Evolutionary conservation across 164 flowering plant species (phyloP).

Genomic region (Houttuynia cordata): DNA sequence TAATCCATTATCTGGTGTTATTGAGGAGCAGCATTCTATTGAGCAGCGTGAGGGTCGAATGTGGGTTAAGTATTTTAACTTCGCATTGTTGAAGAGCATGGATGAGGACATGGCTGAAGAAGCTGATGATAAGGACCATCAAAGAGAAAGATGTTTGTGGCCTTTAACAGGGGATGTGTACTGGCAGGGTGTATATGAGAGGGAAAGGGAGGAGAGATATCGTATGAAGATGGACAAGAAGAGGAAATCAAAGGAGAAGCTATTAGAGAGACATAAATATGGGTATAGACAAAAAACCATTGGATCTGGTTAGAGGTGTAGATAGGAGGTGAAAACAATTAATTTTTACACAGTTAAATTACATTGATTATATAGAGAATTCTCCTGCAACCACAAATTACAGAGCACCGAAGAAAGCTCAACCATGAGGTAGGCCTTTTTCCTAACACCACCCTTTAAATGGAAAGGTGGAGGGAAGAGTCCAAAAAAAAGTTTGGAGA

Average conservation of each 20-base stretch:
- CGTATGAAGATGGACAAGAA: constrained; percentile 90
- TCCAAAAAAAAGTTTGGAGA: no score
- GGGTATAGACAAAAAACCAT: constrained; percentile 83
- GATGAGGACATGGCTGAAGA: constrained; percentile 97
- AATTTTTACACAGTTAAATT: no score
- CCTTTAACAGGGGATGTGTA: constrained; percentile 90
- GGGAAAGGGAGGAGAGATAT: constrained; percentile 84
- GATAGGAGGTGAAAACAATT: no score
- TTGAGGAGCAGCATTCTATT: constrained; percentile 79
- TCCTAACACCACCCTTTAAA: no score
- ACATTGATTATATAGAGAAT: no score
- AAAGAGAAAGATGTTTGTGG: constrained; percentile 70
- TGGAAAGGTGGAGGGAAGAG: no score
- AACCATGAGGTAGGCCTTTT: no score
- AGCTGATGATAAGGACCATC: constrained; percentile 67
- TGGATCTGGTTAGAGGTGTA: constrained; percentile 20
- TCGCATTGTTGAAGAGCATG: constrained; percentile 74
- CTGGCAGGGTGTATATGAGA: constrained; percentile 88
- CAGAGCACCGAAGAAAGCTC: no score
- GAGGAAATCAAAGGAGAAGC: constrained; percentile 55
- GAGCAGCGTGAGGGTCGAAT: constrained; percentile 54
- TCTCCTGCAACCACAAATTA: no score
- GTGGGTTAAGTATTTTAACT: constrained; percentile 78
- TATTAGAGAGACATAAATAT: constrained; percentile 48
- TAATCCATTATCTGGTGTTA: constrained; percentile 54